These are phyloP conservation scores for Discostella stelligeroides DNA, from an alignment of 108 stramenopile genomes.

Conservation along the genomic window DNA sequence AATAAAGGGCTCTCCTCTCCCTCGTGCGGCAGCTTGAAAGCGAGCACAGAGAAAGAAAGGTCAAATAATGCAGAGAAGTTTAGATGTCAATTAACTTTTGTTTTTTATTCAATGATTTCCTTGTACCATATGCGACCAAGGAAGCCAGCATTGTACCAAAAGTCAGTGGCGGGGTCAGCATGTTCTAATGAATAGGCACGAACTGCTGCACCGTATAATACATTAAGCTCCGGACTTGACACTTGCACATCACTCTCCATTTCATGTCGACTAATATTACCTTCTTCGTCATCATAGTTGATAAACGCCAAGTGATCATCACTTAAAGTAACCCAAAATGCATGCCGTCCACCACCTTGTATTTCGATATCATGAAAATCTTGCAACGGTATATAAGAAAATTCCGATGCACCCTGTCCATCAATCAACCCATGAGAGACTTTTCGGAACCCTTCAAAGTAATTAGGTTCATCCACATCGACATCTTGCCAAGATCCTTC, in stretches of 20 bases:
- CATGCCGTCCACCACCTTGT: not conserved
- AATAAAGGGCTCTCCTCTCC: too few relatives aligned
- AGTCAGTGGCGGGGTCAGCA: slow-evolving; percentile 16
- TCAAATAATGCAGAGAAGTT: too few relatives aligned
- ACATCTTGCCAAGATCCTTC: slow-evolving; percentile 13
- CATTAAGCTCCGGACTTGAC: not conserved
- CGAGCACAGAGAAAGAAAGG: too few relatives aligned
- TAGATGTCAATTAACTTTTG: too few relatives aligned
- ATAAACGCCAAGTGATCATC: not conserved
- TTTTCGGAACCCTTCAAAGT: slow-evolving; percentile 7
- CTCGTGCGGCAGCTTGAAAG: too few relatives aligned
- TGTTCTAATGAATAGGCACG: slow-evolving; percentile 6
- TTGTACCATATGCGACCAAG: slow-evolving; percentile 16
- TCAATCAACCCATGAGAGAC: slow-evolving; percentile 14
- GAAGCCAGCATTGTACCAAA: slow-evolving; percentile 10
- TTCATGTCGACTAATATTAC: slow-evolving; percentile 9
- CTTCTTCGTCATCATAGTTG: not conserved
- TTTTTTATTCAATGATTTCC: too few relatives aligned
- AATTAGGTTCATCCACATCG: not conserved
- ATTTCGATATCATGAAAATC: slow-evolving; percentile 7
- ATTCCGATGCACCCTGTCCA: slow-evolving; percentile 4
- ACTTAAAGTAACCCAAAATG: slow-evolving; percentile 15
- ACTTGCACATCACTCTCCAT: slow-evolving; percentile 1
- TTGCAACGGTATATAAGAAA: not conserved
- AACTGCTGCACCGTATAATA: slow-evolving; percentile 10